phyloP scores from a whole-genome alignment of 192 early-diverging fungal genomes.

The Coemansia sp. region DNA sequence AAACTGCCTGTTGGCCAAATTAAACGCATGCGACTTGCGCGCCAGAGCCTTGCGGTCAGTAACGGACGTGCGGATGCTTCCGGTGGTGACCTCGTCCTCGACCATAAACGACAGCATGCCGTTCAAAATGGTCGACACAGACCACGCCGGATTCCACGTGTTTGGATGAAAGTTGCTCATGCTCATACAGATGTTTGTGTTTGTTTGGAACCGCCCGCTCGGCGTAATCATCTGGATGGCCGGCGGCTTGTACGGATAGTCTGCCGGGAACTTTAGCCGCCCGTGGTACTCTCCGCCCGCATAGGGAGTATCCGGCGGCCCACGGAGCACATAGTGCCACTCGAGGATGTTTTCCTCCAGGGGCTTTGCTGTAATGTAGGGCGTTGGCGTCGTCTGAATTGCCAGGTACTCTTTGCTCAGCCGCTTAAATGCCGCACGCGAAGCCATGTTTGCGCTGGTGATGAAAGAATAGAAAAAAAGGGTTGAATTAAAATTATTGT shows the following conservation, averaged over 20 bases:
- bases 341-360: constrained; percentile 94
- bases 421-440: constrained; percentile 71
- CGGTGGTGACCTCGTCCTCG: constrained; percentile 90
- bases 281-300: constrained; percentile 92
- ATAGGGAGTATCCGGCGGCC: constrained; percentile 94
- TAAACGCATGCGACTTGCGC: constrained; percentile 72
- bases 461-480: constrained; percentile 4
- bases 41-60: constrained; percentile 79
- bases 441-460: constrained; percentile 80
- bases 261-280: constrained; percentile 81
- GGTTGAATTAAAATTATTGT: not conserved
- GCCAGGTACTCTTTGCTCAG: constrained; percentile 77
- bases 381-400: constrained; percentile 76
- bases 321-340: constrained; percentile 97
- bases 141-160: constrained; percentile 98
- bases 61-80: constrained; percentile 77
- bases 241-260: constrained; percentile 95
- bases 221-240: constrained; percentile 80
- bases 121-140: constrained; percentile 92
- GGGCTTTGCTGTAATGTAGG: constrained; percentile 88
- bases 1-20: constrained; percentile 72
- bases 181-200: constrained; percentile 89
- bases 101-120: constrained; percentile 97
- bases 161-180: constrained; percentile 96
- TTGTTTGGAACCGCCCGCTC: constrained; percentile 86